These are phyloP conservation scores for Ceriops tagal DNA, from an alignment of 345 rosid species.

Conservation along the genomic window DNA sequence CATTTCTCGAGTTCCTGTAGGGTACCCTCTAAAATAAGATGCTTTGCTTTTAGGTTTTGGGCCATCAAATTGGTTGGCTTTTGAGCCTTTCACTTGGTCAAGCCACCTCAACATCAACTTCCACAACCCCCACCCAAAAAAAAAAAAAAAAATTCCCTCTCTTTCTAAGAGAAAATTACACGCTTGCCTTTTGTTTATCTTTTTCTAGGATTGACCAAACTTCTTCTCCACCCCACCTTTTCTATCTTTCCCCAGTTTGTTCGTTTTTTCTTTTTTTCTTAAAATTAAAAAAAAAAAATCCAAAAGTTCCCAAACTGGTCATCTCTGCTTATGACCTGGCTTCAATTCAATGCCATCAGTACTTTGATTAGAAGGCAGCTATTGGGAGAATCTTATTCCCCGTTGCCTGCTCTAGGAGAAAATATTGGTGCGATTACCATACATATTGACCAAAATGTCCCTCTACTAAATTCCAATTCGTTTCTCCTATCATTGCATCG, in stretches of 20 bases:
- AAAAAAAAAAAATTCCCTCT: not conserved
- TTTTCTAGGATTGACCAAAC: constrained; percentile 27
- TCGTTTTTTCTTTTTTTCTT: too few relatives aligned
- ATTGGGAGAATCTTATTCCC: constrained; percentile 32
- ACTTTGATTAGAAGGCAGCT: constrained; percentile 18
- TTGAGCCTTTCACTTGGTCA: constrained; percentile 17
- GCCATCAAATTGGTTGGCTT: constrained; percentile 18
- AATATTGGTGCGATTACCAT: not conserved
- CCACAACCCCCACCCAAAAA: too few relatives aligned
- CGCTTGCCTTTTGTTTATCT: constrained; percentile 10
- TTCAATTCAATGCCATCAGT: constrained; percentile 25
- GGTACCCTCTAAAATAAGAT: constrained; percentile 16
- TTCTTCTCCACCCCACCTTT: not conserved
- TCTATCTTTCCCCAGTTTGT: not conserved
- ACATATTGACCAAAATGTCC: not conserved
- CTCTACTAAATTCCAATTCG: too few relatives aligned
- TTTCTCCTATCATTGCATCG: not conserved
- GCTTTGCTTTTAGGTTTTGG: constrained; percentile 17
- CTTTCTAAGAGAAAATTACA: constrained; percentile 26
- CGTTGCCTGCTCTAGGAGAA: constrained; percentile 1
- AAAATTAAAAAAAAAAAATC: too few relatives aligned
- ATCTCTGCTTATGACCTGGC: constrained; percentile 3
- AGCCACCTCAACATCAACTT: constrained; percentile 7
- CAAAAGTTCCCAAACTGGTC: not conserved
- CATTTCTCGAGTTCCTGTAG: constrained; percentile 14